Base-by-base conservation (phyloP, 169 alveolate species). In the Eimeria acervulina region DNA sequence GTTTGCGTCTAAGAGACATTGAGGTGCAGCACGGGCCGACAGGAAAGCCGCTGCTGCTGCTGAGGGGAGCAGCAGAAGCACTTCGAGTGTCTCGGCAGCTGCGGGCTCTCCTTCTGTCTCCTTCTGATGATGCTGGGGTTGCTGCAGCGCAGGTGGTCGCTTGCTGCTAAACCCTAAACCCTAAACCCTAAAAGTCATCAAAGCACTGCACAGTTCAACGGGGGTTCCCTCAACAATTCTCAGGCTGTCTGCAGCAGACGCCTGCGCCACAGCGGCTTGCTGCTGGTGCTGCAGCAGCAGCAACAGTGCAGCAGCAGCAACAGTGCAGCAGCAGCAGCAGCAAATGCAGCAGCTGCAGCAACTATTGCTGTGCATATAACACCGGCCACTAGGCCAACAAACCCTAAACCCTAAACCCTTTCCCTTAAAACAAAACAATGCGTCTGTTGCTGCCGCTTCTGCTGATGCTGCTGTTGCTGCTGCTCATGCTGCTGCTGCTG, bases 21-120 rank as follows among this genome's bases (percentile, higher is more conserved):
- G 78, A 66, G 36, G 78, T 66, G 78, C 78, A 66, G 78, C 78
- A 66, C 78, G 28, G 28, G 78, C 40, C 13, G 36, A 26, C 28
- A 31, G 78, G 78, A 26, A 66, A 66, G 13, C 78, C 78, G 78
- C 78, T 66, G 28, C 78, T 66, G 78, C 78, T 66, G 40, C 78
- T 66, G 78, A 13, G 78, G 19, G 36, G 36, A 8, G 36, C 28
- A 31, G 78, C 78, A 26, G 78, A 66, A 66, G 78, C 78, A 26
- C 15, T 21, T 8, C 13, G 78, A 31, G 31, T 8, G 40, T 21
- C 8, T 8, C 28, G 26, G 6, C 13, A 66, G 1, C 40, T 66
- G 6, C 28, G 78, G 78, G 78, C 78, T 1, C 28, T 66, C 13
- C 26, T 66, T 15, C 78, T 66, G 40, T 66, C 78, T 66, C 28